A percentile compares a stretch with the other conserved stretches of the same genome.
Evolutionary conservation across 2,329 filamentous ascomycete genomes (phyloP).

Genomic region (Claviceps sp.): DNA sequence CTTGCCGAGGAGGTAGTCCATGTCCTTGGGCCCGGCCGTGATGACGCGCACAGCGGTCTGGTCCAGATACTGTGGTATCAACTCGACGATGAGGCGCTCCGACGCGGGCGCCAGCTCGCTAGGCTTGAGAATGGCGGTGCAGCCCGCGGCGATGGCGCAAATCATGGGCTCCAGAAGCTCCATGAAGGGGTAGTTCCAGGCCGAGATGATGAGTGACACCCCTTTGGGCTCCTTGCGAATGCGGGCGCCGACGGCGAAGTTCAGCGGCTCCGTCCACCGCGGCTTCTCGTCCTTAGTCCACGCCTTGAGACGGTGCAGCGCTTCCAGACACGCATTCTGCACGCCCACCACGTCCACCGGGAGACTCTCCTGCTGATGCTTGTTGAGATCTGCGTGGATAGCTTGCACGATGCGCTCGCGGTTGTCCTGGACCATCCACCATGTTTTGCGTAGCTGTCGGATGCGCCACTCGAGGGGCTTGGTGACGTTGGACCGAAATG

Average conservation of each 20-base stretch:
- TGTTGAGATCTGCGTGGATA: constrained; percentile 21
- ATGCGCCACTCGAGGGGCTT: constrained; percentile 25
- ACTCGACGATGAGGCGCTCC: constrained; percentile 23
- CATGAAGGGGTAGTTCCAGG: constrained; percentile 33
- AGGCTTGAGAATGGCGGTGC: constrained; percentile 28
- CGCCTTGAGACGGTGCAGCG: constrained; percentile 23
- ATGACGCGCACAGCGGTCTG: constrained; percentile 20
- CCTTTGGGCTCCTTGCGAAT: constrained; percentile 30
- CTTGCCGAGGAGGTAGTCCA: constrained; percentile 20
- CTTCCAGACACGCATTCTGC: constrained; percentile 22
- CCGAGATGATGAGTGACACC: constrained; percentile 28
- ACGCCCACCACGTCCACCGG: constrained; percentile 17
- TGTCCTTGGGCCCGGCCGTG: constrained; percentile 24
- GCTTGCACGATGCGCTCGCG: constrained; percentile 18
- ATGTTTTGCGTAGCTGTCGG: constrained; percentile 27
- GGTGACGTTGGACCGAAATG: constrained; percentile 13
- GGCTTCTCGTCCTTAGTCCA: constrained; percentile 24
- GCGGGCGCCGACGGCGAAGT: constrained; percentile 16
- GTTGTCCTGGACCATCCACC: constrained; percentile 28
- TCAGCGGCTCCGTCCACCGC: constrained; percentile 15
- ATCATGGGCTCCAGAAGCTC: constrained; percentile 25
- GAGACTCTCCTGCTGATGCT: constrained; percentile 19
- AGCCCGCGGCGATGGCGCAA: constrained; percentile 29
- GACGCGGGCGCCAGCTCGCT: constrained; percentile 23
- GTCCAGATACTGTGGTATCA: constrained; percentile 30